These are phyloP conservation scores for Ceratocystis alfenasii DNA, from an alignment of 2,329 filamentous ascomycete genomes.

Conservation along the genomic window DNA sequence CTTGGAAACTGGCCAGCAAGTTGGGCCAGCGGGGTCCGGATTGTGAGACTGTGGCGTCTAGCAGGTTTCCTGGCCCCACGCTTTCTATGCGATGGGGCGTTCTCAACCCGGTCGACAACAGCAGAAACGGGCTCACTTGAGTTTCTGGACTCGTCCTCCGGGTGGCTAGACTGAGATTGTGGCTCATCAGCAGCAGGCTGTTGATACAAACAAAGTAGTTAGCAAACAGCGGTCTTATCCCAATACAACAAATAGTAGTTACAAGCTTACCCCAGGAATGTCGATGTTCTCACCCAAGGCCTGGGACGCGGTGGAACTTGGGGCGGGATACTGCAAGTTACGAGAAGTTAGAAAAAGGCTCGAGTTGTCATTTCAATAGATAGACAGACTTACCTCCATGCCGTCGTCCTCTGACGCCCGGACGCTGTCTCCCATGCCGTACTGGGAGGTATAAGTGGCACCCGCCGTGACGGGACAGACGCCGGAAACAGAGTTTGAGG, in stretches of 20 bases:
- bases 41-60: constrained; percentile 31
- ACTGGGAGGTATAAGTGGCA: not conserved
- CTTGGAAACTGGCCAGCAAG: constrained; percentile 51
- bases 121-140: not conserved
- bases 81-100: constrained; percentile 25
- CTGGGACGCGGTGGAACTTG: not conserved
- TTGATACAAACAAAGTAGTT: not conserved
- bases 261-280: not conserved
- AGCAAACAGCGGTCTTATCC: not conserved
- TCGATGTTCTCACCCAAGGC: not conserved
- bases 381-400: too few relatives aligned
- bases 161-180: constrained; percentile 12
- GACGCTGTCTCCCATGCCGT: too few relatives aligned
- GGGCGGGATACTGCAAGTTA: too few relatives aligned
- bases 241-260: not conserved
- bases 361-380: too few relatives aligned
- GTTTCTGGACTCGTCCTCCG: not conserved
- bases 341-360: too few relatives aligned
- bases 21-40: constrained; percentile 58
- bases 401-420: too few relatives aligned
- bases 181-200: constrained; percentile 5
- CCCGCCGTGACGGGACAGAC: too few relatives aligned
- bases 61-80: constrained; percentile 27
- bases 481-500: not conserved
- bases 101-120: constrained; percentile 15